phyloP scores from a whole-genome alignment of 768 basidiomycete genomes.

The Cubamyces sp. region DNA sequence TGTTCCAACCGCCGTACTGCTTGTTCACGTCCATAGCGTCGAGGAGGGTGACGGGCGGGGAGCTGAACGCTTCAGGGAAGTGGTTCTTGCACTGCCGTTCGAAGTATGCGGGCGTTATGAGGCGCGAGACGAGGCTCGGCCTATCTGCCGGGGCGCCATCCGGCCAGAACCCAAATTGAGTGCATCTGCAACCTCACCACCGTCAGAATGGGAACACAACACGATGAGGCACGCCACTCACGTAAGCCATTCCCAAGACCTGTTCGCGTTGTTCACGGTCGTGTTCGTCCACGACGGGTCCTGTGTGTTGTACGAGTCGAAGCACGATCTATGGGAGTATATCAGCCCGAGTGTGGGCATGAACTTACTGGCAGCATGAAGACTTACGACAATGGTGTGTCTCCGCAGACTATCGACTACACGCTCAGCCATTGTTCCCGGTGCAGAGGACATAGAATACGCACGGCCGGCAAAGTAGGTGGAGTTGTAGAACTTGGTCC shows the following conservation, averaged over 20 bases:
- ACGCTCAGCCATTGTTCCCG: not conserved
- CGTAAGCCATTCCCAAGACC: constrained; percentile 78
- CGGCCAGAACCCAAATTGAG: constrained; percentile 60
- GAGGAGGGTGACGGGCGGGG: constrained; percentile 47
- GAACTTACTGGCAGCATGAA: constrained; percentile 25
- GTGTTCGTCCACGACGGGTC: constrained; percentile 54
- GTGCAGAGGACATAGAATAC: constrained; percentile 44
- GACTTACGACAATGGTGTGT: not conserved
- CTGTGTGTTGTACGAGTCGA: constrained; percentile 45
- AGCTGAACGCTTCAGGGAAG: constrained; percentile 61
- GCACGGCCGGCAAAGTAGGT: constrained; percentile 47
- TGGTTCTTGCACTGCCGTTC: constrained; percentile 65
- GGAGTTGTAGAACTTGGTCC: constrained; percentile 59
- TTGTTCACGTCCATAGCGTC: constrained; percentile 47
- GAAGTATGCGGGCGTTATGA: constrained; percentile 54
- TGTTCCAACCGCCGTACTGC: constrained; percentile 64
- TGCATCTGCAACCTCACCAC: constrained; percentile 49
- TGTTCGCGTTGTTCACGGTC: constrained; percentile 51
- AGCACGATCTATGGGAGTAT: constrained; percentile 9
- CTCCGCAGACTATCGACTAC: too few relatives aligned
- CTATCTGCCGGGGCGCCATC: constrained; percentile 38
- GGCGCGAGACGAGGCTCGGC: constrained; percentile 50
- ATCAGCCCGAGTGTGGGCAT: not conserved
- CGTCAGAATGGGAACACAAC: constrained; percentile 48
- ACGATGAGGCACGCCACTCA: constrained; percentile 23